Base-by-base conservation (phyloP, 768 basidiomycete species). In the Boletus patriciae region DNA sequence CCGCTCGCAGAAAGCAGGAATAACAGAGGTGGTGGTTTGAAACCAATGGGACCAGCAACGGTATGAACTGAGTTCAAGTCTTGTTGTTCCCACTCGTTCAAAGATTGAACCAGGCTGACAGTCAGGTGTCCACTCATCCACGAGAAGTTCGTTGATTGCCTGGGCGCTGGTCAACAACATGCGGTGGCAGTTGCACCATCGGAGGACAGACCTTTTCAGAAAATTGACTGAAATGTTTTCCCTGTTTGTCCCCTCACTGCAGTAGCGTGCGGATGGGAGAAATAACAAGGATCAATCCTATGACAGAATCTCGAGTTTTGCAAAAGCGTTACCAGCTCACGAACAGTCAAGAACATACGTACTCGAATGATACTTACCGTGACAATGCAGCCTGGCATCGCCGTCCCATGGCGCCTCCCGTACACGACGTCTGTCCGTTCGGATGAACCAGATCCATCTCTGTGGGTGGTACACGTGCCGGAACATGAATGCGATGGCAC, bases 101-200 rank as follows among this genome's bases (percentile, higher is more conserved):
- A 76, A 6, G 89, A 84, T 40, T 78, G 80, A 4, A 80, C 85
- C 9, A 99, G 81, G 9, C 91, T 85, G n/a, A n/a, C n/a, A n/a
- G 58, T 95, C 92, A 0, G 97, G 97, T 3, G 76, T 77, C 93
- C 94, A 99, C 72, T 98, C 97, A 49, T 92, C 88, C 1, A 99
- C 94, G 27, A n/a, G n/a, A n/a, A 98, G 82, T 68, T 98, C 97
- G 69, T 98, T 87, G 42, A 98, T 84, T 86, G 98, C 97, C 94
- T 97, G 18, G 7, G 38, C 2, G 6, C 13, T 15, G n/a, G 13
- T 45, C 6, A 47, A 59, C 29, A 5, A 55, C 40, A 25, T 12
- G 23, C 15, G n/a, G n/a, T n/a, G 4, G 23, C 1, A 19, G 45
- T 16, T 5, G n/a, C 13, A 18, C 0, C 3, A 9, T 47, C 7